phyloP scores from a whole-genome alignment of 352 stramenopile genomes.

The Pythium monospermum region DNA sequence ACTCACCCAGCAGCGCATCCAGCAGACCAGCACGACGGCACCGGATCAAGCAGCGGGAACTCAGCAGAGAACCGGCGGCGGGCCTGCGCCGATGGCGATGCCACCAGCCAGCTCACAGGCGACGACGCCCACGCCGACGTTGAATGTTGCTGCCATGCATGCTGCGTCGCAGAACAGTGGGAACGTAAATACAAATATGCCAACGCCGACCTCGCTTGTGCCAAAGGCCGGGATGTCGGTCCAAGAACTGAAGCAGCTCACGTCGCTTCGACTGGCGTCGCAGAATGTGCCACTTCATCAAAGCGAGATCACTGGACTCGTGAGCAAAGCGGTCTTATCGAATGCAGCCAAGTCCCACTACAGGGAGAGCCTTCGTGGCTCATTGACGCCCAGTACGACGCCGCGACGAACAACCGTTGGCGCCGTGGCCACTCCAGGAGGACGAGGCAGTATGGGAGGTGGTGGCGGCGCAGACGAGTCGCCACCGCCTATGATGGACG shows the following conservation, averaged over 20 bases:
- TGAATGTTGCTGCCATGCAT: conserved; percentile 57
- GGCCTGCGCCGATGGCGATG: background rate
- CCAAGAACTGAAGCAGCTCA: conserved; percentile 84
- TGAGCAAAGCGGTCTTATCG: conserved; percentile 69
- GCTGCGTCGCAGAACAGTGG: conserved; percentile 2
- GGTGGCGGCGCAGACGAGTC: background rate
- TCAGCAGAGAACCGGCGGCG: too few species aligned
- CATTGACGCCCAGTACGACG: conserved; percentile 46
- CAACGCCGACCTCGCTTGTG: conserved; percentile 32
- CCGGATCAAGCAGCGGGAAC: background rate
- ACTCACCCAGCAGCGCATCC: conserved; percentile 82
- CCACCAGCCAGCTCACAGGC: conserved; percentile 6
- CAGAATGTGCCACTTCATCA: conserved; percentile 59
- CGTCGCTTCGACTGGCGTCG: conserved; percentile 66
- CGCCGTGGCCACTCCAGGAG: conserved; percentile 16
- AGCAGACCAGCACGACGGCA: conserved; percentile 32
- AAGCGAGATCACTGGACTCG: conserved; percentile 61
- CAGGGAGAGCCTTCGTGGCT: conserved; percentile 53
- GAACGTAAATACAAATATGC: conserved; percentile 2
- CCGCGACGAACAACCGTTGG: conserved; percentile 32
- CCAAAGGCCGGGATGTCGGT: conserved; percentile 84
- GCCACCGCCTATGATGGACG: conserved; percentile 5
- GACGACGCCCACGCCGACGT: conserved; percentile 44
- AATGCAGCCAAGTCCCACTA: conserved; percentile 80
- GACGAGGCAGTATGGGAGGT: conserved; percentile 5